Percentiles rank a stretch among this genome's conserved stretches.
Conservation (phyloP, 1,284 basidiomycete genomes). For the Anthracocystis panici-leucophaei region DNA sequence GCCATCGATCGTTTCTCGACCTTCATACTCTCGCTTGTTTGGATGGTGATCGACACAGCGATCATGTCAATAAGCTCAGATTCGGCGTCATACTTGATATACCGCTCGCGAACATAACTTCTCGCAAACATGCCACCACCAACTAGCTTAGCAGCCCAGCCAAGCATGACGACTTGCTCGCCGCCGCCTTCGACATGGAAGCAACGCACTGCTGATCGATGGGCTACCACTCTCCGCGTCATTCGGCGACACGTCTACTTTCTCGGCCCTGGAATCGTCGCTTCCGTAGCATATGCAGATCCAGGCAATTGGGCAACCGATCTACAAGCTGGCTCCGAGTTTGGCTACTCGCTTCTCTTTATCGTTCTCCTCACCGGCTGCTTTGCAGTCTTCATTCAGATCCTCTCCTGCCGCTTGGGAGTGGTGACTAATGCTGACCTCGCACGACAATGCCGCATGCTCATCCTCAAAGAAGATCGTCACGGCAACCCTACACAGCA, state of each 20-base stretch:
- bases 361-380: slow-evolving; percentile 84
- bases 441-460: slow-evolving; percentile 55
- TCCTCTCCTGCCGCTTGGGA: slow-evolving; percentile 73
- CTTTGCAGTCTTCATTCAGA: slow-evolving; percentile 84
- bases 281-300: slow-evolving; percentile 63
- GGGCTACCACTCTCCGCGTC: slow-evolving; percentile 24
- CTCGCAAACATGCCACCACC: slow-evolving; percentile 6
- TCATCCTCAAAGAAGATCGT: slow-evolving; percentile 52
- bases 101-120: not conserved
- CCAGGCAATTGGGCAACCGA: slow-evolving; percentile 69
- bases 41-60: not conserved
- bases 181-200: slow-evolving; percentile 10
- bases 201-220: slow-evolving; percentile 15
- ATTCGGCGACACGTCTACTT: slow-evolving; percentile 54
- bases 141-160: slow-evolving; percentile 8
- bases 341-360: slow-evolving; percentile 86
- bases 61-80: slow-evolving; percentile 13
- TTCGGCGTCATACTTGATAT: not conserved
- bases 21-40: not conserved
- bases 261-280: slow-evolving; percentile 61
- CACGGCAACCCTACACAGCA: slow-evolving; percentile 72
- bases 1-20: not conserved
- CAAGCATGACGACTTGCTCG: not conserved
- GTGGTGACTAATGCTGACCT: slow-evolving; percentile 71
- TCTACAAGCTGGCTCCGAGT: slow-evolving; percentile 66